Evolutionary conservation across 1,284 basidiomycete genomes (phyloP), one percentile per base, ranked within the genome.

Genomic region (Hemileia vastatrix): DNA sequence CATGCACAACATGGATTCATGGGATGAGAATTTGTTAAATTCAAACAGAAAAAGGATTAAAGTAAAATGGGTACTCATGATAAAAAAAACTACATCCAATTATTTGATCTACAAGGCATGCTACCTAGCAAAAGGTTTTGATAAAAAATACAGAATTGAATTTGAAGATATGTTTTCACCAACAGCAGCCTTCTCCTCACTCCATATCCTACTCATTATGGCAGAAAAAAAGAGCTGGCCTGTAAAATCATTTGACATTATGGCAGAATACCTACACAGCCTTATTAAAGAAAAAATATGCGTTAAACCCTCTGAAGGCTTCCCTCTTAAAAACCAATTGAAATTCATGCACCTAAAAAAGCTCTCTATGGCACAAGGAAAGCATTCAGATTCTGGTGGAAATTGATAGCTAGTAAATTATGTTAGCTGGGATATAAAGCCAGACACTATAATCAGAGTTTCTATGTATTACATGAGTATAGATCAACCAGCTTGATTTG

Each of bases 231-330:
- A 44, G 3, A 24, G n/a, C 1, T 55, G 13, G 11, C 40, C 33
- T 21, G 31, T 23, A 8, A 43, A 33, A 24, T 21, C 54, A 1
- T 55, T 55, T 55, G 54, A 55, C 18, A 23, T 55, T 2, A 55
- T 33, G 11, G 33, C 6, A 21, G 54, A 19, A 2, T 55, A 56
- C 33, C 24, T 56, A 1, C 48, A 45, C 13, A 47, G 43, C 8
- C 54, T 44, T 8, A 56, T 56, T 47, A 44, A 51, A 13, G 19
- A 51, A 51, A 24, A 51, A 27, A 27, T 51, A 21, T 51, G 3
- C 19, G 5, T 52, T 6, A 4, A 19, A 21, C 49, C 18, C 18
- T 13, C 19, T 51, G 49, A 19, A 18, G 49, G 23, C 19, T 31
- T 54, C n/a, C 4, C 3, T 43, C 33, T 19, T 19, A 19, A 31